A percentile compares a stretch with the other conserved stretches of the same genome.
Conservation (phyloP, 768 basidiomycete species). For the Mycena sanguinolenta region DNA sequence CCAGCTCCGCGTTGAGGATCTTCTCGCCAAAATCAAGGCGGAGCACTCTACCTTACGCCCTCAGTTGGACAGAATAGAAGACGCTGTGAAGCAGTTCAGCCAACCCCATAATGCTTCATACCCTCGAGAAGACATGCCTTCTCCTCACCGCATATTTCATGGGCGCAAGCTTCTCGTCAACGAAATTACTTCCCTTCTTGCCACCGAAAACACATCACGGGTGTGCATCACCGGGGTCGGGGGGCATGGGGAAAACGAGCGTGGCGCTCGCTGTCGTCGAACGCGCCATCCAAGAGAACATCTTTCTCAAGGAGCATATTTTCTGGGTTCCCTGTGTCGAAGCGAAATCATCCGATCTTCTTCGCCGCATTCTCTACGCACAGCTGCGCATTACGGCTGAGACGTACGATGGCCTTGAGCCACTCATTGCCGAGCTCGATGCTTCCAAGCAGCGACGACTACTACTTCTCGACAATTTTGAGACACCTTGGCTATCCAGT, state of each 20-base stretch:
- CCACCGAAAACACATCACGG: neutral
- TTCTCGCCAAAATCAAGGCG: too few relatives aligned
- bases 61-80: too few relatives aligned
- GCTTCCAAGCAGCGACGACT: neutral
- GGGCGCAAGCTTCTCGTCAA: neutral
- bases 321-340: neutral
- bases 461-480: neutral
- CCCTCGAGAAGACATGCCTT: neutral
- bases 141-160: neutral
- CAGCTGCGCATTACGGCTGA: neutral
- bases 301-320: neutral
- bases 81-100: neutral
- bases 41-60: too few relatives aligned
- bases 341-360: neutral
- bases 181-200: neutral
- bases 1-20: too few relatives aligned
- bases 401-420: neutral
- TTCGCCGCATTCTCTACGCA: neutral
- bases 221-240: neutral
- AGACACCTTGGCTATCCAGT: neutral
- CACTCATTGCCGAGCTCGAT: too few relatives aligned
- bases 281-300: neutral
- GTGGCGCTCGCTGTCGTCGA: neutral
- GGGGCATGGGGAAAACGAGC: neutral
- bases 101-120: neutral